Conservation (phyloP, 108 stramenopile species). For the Fragilaria crotonensis region DNA sequence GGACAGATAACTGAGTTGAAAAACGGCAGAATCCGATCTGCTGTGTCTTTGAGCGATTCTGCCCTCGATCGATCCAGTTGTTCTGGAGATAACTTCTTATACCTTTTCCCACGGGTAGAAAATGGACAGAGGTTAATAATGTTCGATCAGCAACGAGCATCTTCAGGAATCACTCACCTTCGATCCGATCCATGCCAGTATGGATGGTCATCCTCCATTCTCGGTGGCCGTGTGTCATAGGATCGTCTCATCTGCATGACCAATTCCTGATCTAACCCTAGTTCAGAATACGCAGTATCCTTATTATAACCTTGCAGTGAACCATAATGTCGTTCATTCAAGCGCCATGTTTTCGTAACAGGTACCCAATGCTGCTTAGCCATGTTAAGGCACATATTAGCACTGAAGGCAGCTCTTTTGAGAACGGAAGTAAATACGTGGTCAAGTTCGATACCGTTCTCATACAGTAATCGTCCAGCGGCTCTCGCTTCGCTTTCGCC, state of each 20-base stretch:
- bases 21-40: conserved; percentile 77
- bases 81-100: conserved; percentile 46
- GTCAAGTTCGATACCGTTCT: conserved; percentile 80
- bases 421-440: conserved; percentile 77
- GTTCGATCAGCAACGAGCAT: neutral
- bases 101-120: conserved; percentile 15
- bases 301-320: conserved; percentile 82
- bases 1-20: conserved; percentile 70
- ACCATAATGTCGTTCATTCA: conserved; percentile 88
- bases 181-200: conserved; percentile 83
- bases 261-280: conserved; percentile 69
- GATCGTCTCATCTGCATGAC: conserved; percentile 79
- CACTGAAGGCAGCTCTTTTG: conserved; percentile 60
- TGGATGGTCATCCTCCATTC: conserved; percentile 78
- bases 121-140: neutral
- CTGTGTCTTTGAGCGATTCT: conserved; percentile 68
- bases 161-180: conserved; percentile 30
- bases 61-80: conserved; percentile 52
- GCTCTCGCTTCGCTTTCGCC: conserved; percentile 70
- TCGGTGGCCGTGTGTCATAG: conserved; percentile 62
- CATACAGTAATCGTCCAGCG: conserved; percentile 65
- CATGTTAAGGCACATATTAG: conserved; percentile 73
- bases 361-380: conserved; percentile 81
- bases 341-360: conserved; percentile 72
- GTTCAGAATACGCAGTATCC: conserved; percentile 60